Evolutionary conservation across 2,329 filamentous ascomycete genomes (phyloP).

Genomic region (Aspergillus neotritici): DNA sequence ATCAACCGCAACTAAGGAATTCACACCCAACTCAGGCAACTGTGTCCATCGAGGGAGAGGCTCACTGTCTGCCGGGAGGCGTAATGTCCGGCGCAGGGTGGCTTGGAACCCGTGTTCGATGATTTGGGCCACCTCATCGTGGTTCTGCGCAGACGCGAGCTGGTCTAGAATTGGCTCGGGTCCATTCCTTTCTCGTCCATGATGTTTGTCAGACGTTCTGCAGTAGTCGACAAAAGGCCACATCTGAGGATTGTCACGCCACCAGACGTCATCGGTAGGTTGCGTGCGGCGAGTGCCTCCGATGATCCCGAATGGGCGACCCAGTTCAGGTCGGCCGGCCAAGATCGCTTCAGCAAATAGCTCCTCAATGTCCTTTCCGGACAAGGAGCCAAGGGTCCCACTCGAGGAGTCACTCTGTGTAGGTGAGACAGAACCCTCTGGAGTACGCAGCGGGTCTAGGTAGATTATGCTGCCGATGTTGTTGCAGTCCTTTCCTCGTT

Average conservation of each 20-base stretch:
- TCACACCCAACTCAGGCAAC: slow-evolving; percentile 30
- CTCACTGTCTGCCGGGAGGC: background rate
- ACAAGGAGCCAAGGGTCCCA: slow-evolving; percentile 30
- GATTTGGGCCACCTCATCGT: background rate
- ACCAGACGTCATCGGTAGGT: slow-evolving; percentile 16
- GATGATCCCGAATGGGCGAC: slow-evolving; percentile 10
- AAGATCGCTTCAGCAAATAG: slow-evolving; percentile 50
- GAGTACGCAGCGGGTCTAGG: too few species aligned
- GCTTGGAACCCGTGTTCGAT: slow-evolving; percentile 4
- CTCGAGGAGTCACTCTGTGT: too few species aligned
- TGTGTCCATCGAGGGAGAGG: background rate
- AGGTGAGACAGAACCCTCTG: too few species aligned
- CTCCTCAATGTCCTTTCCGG: slow-evolving; percentile 49
- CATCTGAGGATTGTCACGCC: slow-evolving; percentile 44
- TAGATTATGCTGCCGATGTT: too few species aligned
- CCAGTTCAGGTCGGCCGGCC: slow-evolving; percentile 33
- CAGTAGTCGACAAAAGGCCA: slow-evolving; percentile 24
- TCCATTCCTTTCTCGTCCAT: background rate
- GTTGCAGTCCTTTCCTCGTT: too few species aligned
- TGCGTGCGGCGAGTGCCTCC: slow-evolving; percentile 13
- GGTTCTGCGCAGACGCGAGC: background rate
- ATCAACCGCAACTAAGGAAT: slow-evolving; percentile 38
- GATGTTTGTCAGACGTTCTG: background rate
- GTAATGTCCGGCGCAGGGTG: slow-evolving; percentile 2
- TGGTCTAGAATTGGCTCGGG: background rate